These are phyloP conservation scores for Lipomyces chichibuensis DNA, from an alignment of 805 yeast genomes.

Conservation along the genomic window DNA sequence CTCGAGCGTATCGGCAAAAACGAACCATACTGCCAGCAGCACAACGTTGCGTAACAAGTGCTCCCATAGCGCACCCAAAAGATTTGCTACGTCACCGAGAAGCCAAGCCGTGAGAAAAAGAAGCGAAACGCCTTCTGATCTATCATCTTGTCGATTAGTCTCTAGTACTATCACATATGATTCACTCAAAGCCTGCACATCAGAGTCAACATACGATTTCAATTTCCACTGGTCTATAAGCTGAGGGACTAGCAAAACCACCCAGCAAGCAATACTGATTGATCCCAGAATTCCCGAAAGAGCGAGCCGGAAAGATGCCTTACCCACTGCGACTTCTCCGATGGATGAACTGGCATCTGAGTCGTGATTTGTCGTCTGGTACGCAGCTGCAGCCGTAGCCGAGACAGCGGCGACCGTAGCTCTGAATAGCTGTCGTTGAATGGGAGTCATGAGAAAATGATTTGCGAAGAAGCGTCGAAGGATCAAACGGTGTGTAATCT, in stretches of 20 bases:
- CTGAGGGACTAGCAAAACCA: constrained; percentile 75
- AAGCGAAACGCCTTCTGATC: constrained; percentile 75
- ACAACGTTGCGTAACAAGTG: constrained; percentile 68
- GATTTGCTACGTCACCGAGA: constrained; percentile 69
- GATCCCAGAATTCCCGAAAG: constrained; percentile 55
- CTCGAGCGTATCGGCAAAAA: constrained; percentile 66
- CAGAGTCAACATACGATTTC: constrained; percentile 46
- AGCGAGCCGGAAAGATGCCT: constrained; percentile 11
- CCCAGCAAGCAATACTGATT: constrained; percentile 75
- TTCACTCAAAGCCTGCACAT: not conserved
- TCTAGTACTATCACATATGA: not conserved
- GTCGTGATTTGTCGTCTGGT: not conserved
- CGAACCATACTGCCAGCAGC: constrained; percentile 74
- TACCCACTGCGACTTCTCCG: not conserved
- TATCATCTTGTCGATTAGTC: constrained; percentile 28
- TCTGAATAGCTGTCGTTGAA: not conserved
- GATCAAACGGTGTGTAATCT: not conserved
- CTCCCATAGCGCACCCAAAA: constrained; percentile 72
- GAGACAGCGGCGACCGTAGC: not conserved
- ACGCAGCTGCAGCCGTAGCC: not conserved
- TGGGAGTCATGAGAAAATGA: not conserved
- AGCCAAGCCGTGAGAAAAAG: constrained; percentile 71
- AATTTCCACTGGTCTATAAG: constrained; percentile 78
- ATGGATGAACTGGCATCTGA: not conserved
- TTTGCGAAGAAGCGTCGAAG: not conserved